Base-by-base conservation (phyloP, 1,139 yeast species). In the Hyphopichia pseudoburtonii region DNA sequence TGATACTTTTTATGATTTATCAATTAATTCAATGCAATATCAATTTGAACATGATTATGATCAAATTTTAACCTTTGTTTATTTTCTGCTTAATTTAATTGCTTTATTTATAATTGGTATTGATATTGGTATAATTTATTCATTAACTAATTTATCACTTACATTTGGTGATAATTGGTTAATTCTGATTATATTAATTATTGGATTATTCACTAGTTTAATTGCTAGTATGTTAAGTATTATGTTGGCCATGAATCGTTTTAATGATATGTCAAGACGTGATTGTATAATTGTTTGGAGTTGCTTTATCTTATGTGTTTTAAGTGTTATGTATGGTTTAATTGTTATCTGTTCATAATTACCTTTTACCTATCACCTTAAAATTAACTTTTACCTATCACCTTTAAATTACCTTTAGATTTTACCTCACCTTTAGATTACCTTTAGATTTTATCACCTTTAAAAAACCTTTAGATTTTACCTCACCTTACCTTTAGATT, bases 81-180 rank as follows among this genome's bases (percentile, higher is more conserved):
- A 69, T 49, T 64, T 70, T 44, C 52, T 67, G 26, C 60, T 68
- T 28, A 59, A 60, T 34, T 52, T 67, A 31, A 50, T 66, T 17
- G 60, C 71, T 27, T 45, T 66, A 9, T 69, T 71, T 45, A 56
- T 70, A 12, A 57, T 70, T 10, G 73, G 75, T n/a, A 60, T 70
- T 24, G 73, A 67, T 42, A 49, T 66, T 22, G 77, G 76, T 3
- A 66, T 70, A n/a, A 57, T 70, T 10, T 66, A 63, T 46, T 69
- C 30, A 52, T 70, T 6, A 19, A 47, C 52, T 34, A 48, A 50
- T 25, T 51, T 57, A 18, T 56, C 50, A 33, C 57, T 69, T 34
- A 43, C 52, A 19, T 43, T 67, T 16, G 36, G 50, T 23, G 58
- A 66, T 38, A 70, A 70, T 43, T 44, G 65, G 17, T 55, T 68